Evolutionary conservation across 192 early-diverging fungal genomes (phyloP), one percentile per base, ranked within the genome.

Genomic region (Entomortierella parvispora): DNA sequence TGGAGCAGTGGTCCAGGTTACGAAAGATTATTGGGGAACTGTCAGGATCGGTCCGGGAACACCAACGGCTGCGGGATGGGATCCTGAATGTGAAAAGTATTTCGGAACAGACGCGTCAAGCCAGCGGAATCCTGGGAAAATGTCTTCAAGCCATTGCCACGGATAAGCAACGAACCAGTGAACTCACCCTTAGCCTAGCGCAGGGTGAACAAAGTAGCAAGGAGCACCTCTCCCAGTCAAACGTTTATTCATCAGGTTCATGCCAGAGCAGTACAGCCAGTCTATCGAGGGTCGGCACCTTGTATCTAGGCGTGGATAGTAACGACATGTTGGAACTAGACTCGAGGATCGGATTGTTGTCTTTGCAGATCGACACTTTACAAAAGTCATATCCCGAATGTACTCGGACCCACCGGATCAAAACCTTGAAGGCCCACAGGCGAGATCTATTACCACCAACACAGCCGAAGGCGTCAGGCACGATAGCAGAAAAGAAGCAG

Each of bases 321-420:
- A 77, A 77, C 32, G 74, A 77, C 42, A 68, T 77, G 74, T 48
- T 77, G 54, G 74, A 77, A 43, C 26, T 77, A 15, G 74, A 77
- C 22, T 77, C 74, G 15, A 46, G 65, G 53, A 55, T 77, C 2
- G 74, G 65, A 7, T 22, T 77, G 48, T 51, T 77, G 31, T 46
- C 60, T 0, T 26, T 77, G 9, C 60, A 77, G 25, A 77, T 77
- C 42, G 66, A 68, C 7, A 51, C 74, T 0, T 45, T 77, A 1
- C 74, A 68, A 33, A 68, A 63, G 18, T 63, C 65, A 17, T 77
- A 66, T 26, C 74, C 74, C 22, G 74, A 77, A 68, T 77, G 74
- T 22, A 58, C 57, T 15, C 54, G 62, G 18, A 25, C 50, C 20
- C 15, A 31, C 47, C 64, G 43, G 49, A 33, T 32, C 1, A 37